These are phyloP conservation scores for Tolypocladium capitatum DNA, from an alignment of 2,329 filamentous ascomycete genomes.

Conservation along the genomic window DNA sequence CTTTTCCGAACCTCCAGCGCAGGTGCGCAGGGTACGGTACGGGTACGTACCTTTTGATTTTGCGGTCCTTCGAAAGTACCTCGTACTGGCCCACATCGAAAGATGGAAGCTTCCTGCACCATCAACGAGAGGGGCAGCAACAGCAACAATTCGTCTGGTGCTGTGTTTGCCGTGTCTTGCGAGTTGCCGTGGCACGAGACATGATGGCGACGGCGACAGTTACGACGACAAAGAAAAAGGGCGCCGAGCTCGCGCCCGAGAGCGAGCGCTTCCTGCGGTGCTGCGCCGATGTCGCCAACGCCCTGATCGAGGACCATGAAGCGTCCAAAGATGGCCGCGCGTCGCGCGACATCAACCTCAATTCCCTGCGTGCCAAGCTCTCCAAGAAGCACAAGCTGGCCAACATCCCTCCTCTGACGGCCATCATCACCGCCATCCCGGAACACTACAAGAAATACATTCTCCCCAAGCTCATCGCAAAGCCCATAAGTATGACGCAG, in stretches of 20 bases:
- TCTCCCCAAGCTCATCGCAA: constrained; percentile 86
- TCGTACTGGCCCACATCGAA: not conserved
- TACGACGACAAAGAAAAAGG: constrained; percentile 58
- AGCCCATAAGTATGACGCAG: constrained; percentile 63
- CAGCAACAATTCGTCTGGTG: not conserved
- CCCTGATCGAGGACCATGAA: constrained; percentile 89
- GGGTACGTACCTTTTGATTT: not conserved
- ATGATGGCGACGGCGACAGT: constrained; percentile 37
- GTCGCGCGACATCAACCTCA: constrained; percentile 83
- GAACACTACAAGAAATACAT: constrained; percentile 99
- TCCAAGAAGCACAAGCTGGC: constrained; percentile 86
- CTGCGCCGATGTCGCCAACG: constrained; percentile 90
- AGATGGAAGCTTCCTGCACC: not conserved
- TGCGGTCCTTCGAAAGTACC: not conserved
- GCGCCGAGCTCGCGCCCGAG: constrained; percentile 69
- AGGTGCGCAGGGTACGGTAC: not conserved
- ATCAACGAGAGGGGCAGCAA: no score
- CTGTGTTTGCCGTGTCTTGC: not conserved
- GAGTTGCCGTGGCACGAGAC: not conserved
- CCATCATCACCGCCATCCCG: constrained; percentile 96
- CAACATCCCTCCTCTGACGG: constrained; percentile 81
- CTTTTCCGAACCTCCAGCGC: constrained; percentile 9
- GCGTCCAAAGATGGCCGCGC: constrained; percentile 60
- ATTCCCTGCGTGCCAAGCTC: constrained; percentile 71
- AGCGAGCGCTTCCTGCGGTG: constrained; percentile 89